Percentiles rank a stretch among this genome's conserved stretches.
Evolutionary conservation across 805 yeast genomes (phyloP).

Genomic region (Zygosaccharomyces rouxii): DNA sequence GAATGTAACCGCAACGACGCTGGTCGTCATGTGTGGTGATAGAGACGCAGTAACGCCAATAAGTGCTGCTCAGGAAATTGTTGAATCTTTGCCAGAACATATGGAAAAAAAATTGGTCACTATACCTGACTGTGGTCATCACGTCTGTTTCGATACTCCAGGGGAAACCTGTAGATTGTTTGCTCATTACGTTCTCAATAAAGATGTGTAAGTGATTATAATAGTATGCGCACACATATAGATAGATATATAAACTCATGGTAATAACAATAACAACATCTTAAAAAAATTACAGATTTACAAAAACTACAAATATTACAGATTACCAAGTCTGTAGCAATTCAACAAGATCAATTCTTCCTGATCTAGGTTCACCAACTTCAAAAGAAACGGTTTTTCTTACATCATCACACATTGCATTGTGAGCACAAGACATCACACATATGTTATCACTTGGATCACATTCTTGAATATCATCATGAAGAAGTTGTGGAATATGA

Average conservation of each 20-base stretch:
- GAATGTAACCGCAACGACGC: background rate
- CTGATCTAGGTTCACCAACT: conserved; percentile 28
- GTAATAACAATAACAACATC: background rate
- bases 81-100: conserved; percentile 8
- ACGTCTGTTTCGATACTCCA: conserved; percentile 28
- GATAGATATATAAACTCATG: background rate
- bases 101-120: conserved; percentile 9
- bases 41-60: conserved; percentile 26
- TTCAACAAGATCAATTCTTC: conserved; percentile 53
- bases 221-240: background rate
- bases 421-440: conserved; percentile 54
- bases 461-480: conserved; percentile 38
- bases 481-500: conserved; percentile 36
- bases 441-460: conserved; percentile 40
- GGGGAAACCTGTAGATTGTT: conserved; percentile 11
- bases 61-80: conserved; percentile 10
- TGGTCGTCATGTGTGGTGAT: conserved; percentile 24
- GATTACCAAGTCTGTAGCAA: conserved; percentile 56
- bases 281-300: background rate
- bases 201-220: background rate
- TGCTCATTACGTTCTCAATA: background rate
- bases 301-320: background rate
- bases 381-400: conserved; percentile 41
- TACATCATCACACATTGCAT: conserved; percentile 48
- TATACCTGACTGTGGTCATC: conserved; percentile 26